phyloP scores from a whole-genome alignment of 176 grass and related monocot genomes.

The Triticum turgidum region DNA sequence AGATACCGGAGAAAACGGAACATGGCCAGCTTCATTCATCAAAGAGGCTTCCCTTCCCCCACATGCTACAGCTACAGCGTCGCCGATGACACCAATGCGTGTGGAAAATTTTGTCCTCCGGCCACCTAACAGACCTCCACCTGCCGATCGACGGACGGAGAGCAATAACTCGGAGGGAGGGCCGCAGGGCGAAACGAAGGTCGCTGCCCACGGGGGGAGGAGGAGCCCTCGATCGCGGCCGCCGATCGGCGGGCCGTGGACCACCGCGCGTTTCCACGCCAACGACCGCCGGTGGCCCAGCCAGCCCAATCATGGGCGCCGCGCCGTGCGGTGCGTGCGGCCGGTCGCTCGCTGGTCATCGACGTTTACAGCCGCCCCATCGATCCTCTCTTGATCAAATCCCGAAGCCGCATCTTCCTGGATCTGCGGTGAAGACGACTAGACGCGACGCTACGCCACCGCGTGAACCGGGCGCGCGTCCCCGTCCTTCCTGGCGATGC shows the following conservation, averaged over 20 bases:
- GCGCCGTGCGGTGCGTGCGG: not conserved
- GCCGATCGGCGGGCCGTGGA: slow-evolving; percentile 2
- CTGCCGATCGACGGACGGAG: not conserved
- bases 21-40: no score
- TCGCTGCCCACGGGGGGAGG: not conserved
- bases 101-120: no score
- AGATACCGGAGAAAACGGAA: no score
- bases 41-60: no score
- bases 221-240: not conserved
- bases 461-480: no score
- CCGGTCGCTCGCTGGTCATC: not conserved
- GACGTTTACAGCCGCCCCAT: not conserved
- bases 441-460: no score
- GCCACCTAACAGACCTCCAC: not conserved
- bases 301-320: not conserved
- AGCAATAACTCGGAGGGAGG: not conserved
- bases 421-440: not conserved
- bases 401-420: not conserved
- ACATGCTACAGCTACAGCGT: no score
- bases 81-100: no score
- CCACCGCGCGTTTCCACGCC: not conserved
- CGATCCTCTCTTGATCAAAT: not conserved
- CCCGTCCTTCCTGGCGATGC: slow-evolving; percentile 21
- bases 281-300: not conserved
- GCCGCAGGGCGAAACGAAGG: not conserved